These are phyloP conservation scores for Gamsiella multidivaricata DNA, from an alignment of 192 early-diverging fungal genomes.

Conservation along the genomic window DNA sequence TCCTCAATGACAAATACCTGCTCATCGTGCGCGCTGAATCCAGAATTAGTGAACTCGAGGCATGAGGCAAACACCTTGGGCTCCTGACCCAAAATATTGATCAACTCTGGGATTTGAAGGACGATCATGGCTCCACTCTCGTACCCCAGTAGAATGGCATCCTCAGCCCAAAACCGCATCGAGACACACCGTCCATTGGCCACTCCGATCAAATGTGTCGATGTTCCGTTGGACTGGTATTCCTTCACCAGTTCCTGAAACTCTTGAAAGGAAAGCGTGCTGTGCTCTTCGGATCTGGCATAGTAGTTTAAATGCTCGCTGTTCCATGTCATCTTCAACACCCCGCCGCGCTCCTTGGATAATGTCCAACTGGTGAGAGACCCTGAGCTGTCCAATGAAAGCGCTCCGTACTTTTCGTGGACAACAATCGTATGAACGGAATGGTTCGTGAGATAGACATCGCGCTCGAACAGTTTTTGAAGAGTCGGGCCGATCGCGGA, in stretches of 20 bases:
- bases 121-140: slow-evolving; percentile 64
- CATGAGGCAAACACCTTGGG: slow-evolving; percentile 58
- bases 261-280: slow-evolving; percentile 40
- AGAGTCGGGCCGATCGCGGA: slow-evolving; percentile 10
- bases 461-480: slow-evolving; percentile 34
- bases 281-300: slow-evolving; percentile 52
- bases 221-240: slow-evolving; percentile 41
- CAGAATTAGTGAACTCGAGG: slow-evolving; percentile 50
- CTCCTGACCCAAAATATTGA: slow-evolving; percentile 57
- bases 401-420: slow-evolving; percentile 40
- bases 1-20: slow-evolving; percentile 57
- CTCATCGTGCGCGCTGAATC: slow-evolving; percentile 39
- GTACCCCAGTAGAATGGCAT: slow-evolving; percentile 61
- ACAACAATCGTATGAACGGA: slow-evolving; percentile 38
- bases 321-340: slow-evolving; percentile 41
- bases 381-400: slow-evolving; percentile 55
- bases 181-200: slow-evolving; percentile 59
- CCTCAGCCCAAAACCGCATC: slow-evolving; percentile 66
- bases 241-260: slow-evolving; percentile 43
- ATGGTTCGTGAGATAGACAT: slow-evolving; percentile 25
- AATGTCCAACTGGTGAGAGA: slow-evolving; percentile 53
- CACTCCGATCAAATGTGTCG: slow-evolving; percentile 36
- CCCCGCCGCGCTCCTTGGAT: slow-evolving; percentile 36
- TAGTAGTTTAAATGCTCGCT: slow-evolving; percentile 57
- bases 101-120: slow-evolving; percentile 54